Percentiles rank a stretch among this genome's conserved stretches.
These are phyloP conservation scores for Spathaspora boniae DNA, from an alignment of 805 yeast species.

Conservation along the genomic window DNA sequence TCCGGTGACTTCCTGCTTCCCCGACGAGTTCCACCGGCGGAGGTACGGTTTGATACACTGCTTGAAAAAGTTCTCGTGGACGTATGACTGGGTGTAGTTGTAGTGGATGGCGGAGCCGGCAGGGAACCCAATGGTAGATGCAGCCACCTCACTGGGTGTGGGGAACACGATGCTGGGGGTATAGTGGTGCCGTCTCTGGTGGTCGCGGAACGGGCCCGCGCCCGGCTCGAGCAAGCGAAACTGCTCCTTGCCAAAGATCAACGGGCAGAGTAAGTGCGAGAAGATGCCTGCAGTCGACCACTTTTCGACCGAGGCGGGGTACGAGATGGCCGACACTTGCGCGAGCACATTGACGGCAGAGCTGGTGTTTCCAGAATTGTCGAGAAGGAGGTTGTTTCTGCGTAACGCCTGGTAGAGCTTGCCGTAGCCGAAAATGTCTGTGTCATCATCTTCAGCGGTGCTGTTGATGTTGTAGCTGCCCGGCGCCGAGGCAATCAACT, in stretches of 20 bases:
- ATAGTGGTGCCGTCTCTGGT: constrained; percentile 24
- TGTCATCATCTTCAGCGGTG: constrained; percentile 9
- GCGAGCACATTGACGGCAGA: constrained; percentile 32
- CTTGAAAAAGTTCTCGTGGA: constrained; percentile 33
- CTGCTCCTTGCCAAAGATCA: constrained; percentile 26
- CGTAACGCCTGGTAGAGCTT: constrained; percentile 40
- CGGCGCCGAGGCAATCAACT: constrained; percentile 56
- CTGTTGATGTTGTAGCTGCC: constrained; percentile 25
- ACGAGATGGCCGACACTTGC: constrained; percentile 49
- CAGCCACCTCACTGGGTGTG: constrained; percentile 34
- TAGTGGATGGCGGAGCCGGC: constrained; percentile 53
- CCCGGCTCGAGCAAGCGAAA: constrained; percentile 29
- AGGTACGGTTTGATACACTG: constrained; percentile 41
- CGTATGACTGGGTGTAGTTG: constrained; percentile 25
- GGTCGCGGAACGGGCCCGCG: constrained; percentile 12
- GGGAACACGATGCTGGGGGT: constrained; percentile 44
- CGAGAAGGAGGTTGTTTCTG: constrained; percentile 27
- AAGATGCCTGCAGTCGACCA: constrained; percentile 37
- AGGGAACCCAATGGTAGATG: constrained; percentile 41
- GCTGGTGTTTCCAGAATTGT: constrained; percentile 9
- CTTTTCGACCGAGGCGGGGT: constrained; percentile 31
- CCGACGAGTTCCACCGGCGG: constrained; percentile 40
- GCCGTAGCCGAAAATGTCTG: constrained; percentile 46
- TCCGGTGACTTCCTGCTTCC: constrained; percentile 18
- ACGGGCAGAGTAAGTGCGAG: constrained; percentile 47